These are phyloP conservation scores for Acer saccharum DNA, from an alignment of 345 rosid genomes.

Conservation along the genomic window DNA sequence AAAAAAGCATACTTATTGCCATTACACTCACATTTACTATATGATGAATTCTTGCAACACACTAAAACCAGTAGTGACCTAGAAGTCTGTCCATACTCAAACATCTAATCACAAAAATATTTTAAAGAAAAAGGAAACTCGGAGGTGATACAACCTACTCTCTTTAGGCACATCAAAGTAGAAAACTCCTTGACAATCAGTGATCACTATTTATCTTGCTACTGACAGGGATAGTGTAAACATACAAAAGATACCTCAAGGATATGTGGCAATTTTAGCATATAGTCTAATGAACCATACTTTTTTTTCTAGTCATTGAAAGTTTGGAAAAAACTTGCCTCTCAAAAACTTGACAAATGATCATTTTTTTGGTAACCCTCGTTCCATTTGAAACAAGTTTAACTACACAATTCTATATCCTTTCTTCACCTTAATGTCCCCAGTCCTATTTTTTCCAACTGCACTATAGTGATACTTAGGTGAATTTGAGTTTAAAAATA, in stretches of 20 bases:
- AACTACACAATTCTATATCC: neutral
- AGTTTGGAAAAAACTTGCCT: neutral
- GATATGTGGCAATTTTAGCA: neutral
- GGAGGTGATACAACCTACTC: neutral
- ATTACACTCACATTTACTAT: neutral
- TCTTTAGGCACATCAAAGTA: neutral
- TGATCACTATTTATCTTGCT: neutral
- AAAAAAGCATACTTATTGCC: neutral
- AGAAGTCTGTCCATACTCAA: no score
- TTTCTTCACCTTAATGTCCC: neutral
- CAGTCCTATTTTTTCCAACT: neutral
- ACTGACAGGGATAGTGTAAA: neutral
- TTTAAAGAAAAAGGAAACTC: neutral
- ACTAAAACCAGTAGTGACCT: neutral
- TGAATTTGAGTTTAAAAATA: neutral
- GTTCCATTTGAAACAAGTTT: constrained; percentile 3
- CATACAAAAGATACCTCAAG: neutral
- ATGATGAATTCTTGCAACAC: neutral
- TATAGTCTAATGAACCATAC: neutral
- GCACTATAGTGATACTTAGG: neutral
- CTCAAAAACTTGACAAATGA: neutral
- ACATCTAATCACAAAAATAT: neutral
- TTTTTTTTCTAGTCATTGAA: neutral
- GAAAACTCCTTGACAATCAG: neutral
- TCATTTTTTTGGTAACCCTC: neutral